These are phyloP conservation scores for Myxozyma vanderwaltii DNA, from an alignment of 805 yeast species.

Conservation along the genomic window DNA sequence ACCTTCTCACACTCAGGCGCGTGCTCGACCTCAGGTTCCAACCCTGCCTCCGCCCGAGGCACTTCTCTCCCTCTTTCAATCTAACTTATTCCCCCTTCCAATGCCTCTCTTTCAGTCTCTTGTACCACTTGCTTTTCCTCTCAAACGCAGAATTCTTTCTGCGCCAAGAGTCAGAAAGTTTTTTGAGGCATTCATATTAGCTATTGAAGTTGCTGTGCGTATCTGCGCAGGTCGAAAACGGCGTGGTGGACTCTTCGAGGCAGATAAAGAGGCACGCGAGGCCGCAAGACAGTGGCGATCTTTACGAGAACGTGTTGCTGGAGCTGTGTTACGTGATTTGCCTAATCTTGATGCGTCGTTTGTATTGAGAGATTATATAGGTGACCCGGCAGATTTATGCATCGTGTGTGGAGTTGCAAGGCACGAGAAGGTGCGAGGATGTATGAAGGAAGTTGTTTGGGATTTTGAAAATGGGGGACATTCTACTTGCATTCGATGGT, in stretches of 20 bases:
- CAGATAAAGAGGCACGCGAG: conserved; percentile 32
- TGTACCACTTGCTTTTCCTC: conserved; percentile 30
- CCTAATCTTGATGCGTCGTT: conserved; percentile 28
- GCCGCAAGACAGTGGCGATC: conserved; percentile 25
- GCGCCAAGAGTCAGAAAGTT: conserved; percentile 21
- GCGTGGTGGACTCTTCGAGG: conserved; percentile 26
- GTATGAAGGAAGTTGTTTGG: conserved; percentile 17
- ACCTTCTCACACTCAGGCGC: background rate
- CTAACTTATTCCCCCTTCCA: conserved; percentile 30
- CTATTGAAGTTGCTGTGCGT: conserved; percentile 28
- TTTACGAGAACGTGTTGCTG: conserved; percentile 28
- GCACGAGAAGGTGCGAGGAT: conserved; percentile 26
- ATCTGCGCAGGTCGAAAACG: conserved; percentile 33
- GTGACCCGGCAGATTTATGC: conserved; percentile 24
- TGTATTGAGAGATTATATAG: conserved; percentile 10
- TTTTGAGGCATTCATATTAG: conserved; percentile 22
- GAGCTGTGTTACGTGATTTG: conserved; percentile 27
- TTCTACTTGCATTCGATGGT: conserved; percentile 29
- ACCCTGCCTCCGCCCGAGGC: conserved; percentile 23
- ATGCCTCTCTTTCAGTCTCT: conserved; percentile 25
- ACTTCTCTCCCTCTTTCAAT: conserved; percentile 27
- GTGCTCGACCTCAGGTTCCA: background rate
- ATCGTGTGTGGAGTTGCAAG: conserved; percentile 30
- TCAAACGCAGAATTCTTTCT: conserved; percentile 28
- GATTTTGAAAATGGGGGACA: conserved; percentile 30